Conservation (phyloP, 495 filamentous ascomycete genomes). For the Tuber aestivum region DNA sequence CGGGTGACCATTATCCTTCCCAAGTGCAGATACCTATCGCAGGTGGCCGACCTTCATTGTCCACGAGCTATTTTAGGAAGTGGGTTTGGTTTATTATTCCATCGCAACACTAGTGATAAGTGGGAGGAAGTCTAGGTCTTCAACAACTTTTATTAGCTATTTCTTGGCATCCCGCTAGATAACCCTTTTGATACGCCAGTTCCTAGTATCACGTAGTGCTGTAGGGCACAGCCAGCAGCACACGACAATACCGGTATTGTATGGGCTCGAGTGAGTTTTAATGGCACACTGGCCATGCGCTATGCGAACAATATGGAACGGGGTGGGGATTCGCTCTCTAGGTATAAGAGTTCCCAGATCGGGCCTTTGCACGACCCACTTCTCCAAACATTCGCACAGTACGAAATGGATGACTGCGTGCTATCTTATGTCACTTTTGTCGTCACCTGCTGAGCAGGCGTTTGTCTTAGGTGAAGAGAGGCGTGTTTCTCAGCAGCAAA, state of each 20-base stretch:
- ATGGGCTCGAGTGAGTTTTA: not conserved
- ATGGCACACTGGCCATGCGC: not conserved
- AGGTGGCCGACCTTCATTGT: not conserved
- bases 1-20: not conserved
- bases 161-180: not conserved
- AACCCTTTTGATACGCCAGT: not conserved
- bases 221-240: not conserved
- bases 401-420: not conserved
- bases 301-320: not conserved
- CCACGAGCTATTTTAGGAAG: not conserved
- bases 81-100: not conserved
- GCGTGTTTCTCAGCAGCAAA: not conserved
- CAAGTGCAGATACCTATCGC: not conserved
- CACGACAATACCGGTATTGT: not conserved
- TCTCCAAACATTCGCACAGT: not conserved
- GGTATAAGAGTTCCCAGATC: not conserved
- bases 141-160: not conserved
- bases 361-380: not conserved
- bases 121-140: not conserved
- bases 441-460: not conserved
- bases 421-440: not conserved
- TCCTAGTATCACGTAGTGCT: not conserved
- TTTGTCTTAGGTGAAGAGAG: not conserved
- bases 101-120: not conserved
- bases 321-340: not conserved